A percentile compares a stretch with the other conserved stretches of the same genome.
Conservation (phyloP, 805 yeast genomes). For the Wickerhamiella sergipiensis region DNA sequence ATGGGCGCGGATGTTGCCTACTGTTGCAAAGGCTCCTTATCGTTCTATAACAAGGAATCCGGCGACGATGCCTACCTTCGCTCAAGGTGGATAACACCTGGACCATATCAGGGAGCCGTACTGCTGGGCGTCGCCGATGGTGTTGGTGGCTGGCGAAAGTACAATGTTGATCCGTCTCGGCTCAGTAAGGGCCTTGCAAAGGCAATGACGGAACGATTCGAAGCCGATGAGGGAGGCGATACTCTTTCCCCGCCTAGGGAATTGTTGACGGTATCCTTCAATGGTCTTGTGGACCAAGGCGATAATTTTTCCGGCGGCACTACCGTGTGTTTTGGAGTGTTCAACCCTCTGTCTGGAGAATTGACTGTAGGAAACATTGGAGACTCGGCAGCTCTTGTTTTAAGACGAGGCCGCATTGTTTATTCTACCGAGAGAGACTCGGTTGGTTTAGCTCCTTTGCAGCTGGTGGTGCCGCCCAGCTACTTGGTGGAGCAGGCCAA, state of each 20-base stretch:
- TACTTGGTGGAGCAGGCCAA: constrained; percentile 20
- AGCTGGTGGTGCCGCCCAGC: constrained; percentile 70
- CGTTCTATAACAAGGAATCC: constrained; percentile 9
- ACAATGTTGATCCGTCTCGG: constrained; percentile 81
- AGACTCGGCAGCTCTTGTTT: constrained; percentile 88
- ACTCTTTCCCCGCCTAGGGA: constrained; percentile 28
- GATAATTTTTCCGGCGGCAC: constrained; percentile 83
- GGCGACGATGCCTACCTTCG: constrained; percentile 17
- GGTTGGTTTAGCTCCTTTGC: constrained; percentile 56
- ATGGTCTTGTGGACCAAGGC: constrained; percentile 36
- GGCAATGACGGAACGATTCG: constrained; percentile 34
- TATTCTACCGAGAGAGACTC: constrained; percentile 10
- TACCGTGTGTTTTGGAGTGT: constrained; percentile 75
- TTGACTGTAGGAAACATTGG: constrained; percentile 71
- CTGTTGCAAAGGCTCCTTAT: constrained; percentile 16
- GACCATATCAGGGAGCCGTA: constrained; percentile 11
- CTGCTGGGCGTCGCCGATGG: constrained; percentile 54
- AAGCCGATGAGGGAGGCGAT: constrained; percentile 10
- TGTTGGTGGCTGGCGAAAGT: constrained; percentile 94
- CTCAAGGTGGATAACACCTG: constrained; percentile 14
- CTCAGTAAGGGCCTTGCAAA: constrained; percentile 68
- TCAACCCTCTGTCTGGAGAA: constrained; percentile 34
- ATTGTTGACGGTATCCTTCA: constrained; percentile 45
- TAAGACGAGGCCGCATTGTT: constrained; percentile 49
- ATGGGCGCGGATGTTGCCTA: constrained; percentile 2